phyloP scores from a whole-genome alignment of 345 rosid species.

The Zanthoxylum bungeanum region DNA sequence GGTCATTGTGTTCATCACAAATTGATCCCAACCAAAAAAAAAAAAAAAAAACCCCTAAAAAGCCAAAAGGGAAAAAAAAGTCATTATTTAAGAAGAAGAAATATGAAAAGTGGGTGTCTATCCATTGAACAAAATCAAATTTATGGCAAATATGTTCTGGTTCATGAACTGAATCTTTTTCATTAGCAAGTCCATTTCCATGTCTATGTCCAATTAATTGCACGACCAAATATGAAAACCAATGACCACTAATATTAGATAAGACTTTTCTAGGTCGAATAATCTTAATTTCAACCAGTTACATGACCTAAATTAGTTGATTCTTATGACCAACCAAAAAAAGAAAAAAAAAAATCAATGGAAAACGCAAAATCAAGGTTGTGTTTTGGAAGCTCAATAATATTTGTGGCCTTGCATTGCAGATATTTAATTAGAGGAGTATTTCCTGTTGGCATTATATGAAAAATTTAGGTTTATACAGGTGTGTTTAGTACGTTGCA shows the following conservation, averaged over 20 bases:
- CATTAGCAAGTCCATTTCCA: not conserved
- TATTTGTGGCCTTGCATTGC: not conserved
- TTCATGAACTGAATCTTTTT: not conserved
- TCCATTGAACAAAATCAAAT: not conserved
- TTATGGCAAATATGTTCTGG: not conserved
- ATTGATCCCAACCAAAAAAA: not conserved
- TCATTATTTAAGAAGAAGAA: not conserved
- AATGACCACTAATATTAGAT: not conserved
- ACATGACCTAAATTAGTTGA: not conserved
- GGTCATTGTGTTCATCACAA: conserved; percentile 1
- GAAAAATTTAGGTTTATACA: too few relatives aligned
- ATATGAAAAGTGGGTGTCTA: not conserved
- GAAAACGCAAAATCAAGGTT: not conserved
- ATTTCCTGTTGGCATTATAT: too few relatives aligned
- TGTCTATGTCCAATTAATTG: conserved; percentile 7
- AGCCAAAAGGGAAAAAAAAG: not conserved
- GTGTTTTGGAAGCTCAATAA: not conserved
- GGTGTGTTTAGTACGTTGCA: too few relatives aligned
- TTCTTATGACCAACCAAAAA: not conserved
- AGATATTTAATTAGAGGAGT: not conserved
- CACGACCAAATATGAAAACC: conserved; percentile 12
- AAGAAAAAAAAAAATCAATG: not conserved
- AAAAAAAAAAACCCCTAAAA: not conserved
- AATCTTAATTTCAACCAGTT: not conserved
- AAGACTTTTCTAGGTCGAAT: not conserved